Evolutionary conservation across 2,329 filamentous ascomycete genomes (phyloP).

Genomic region (Lasiodiplodia citricola): DNA sequence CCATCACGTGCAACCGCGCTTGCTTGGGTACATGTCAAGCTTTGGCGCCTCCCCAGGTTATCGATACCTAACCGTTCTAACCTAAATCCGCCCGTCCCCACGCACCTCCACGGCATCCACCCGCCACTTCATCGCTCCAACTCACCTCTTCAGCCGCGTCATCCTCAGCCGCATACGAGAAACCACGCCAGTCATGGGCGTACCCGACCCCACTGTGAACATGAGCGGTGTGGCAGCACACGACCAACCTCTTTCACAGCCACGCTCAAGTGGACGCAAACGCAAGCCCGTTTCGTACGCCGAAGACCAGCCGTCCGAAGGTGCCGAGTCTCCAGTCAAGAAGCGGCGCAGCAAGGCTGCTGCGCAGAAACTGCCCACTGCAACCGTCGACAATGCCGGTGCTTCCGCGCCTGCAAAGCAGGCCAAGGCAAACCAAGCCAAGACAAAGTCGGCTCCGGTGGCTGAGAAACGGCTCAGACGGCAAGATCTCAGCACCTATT

Average conservation of each 20-base stretch:
- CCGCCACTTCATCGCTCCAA: constrained; percentile 16
- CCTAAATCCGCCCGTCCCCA: constrained; percentile 13
- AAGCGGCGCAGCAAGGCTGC: constrained; percentile 10
- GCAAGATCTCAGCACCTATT: constrained; percentile 22
- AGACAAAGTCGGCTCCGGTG: constrained; percentile 25
- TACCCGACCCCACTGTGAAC: neutral
- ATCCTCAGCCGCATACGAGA: constrained; percentile 6
- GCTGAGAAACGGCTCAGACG: constrained; percentile 40
- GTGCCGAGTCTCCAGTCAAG: neutral
- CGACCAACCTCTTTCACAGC: constrained; percentile 8
- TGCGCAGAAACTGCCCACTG: neutral
- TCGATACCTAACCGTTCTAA: constrained; percentile 1
- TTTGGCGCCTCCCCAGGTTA: neutral
- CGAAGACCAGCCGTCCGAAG: neutral
- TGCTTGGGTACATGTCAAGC: neutral
- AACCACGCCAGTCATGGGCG: constrained; percentile 16
- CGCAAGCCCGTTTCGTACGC: constrained; percentile 17
- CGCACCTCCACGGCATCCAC: constrained; percentile 20
- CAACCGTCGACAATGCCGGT: neutral
- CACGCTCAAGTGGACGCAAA: constrained; percentile 15
- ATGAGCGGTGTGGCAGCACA: constrained; percentile 20
- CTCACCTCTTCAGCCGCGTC: constrained; percentile 19
- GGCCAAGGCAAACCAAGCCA: constrained; percentile 30
- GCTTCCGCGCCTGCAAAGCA: constrained; percentile 20
- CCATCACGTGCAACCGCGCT: constrained; percentile 21